phyloP scores from a whole-genome alignment of 2,329 filamentous ascomycete species.

The Venturia pyrina region DNA sequence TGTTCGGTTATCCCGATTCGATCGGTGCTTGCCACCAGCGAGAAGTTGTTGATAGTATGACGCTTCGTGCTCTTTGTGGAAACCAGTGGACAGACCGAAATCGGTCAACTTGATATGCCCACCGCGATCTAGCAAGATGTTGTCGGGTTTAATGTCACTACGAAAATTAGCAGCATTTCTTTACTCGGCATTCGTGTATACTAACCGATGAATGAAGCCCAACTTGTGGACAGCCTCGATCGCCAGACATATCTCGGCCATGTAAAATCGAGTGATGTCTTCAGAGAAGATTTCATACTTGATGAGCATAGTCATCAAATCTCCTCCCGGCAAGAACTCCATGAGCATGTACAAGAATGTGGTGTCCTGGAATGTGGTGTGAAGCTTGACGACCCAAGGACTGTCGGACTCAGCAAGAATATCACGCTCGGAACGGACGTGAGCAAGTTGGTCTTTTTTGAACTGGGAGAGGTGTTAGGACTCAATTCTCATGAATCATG shows the following conservation, averaged over 20 bases:
- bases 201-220: conserved; percentile 94
- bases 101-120: conserved; percentile 98
- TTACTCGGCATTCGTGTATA: conserved; percentile 10
- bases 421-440: conserved; percentile 94
- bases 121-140: conserved; percentile 88
- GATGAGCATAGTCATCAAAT: conserved; percentile 99
- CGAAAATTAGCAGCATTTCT: conserved; percentile 1
- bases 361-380: conserved; percentile 92
- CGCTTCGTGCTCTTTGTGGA: conserved; percentile 95
- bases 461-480: conserved; percentile 42
- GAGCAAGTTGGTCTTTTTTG: conserved; percentile 95
- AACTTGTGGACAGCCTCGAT: conserved; percentile 97
- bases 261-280: conserved; percentile 98
- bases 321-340: conserved; percentile 96
- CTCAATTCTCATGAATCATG: neutral
- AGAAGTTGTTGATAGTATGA: conserved; percentile 97
- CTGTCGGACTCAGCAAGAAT: conserved; percentile 98
- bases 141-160: conserved; percentile 98
- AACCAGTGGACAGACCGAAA: conserved; percentile 94
- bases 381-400: conserved; percentile 97
- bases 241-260: conserved; percentile 95
- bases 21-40: conserved; percentile 49
- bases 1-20: conserved; percentile 58
- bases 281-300: conserved; percentile 99
- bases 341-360: conserved; percentile 98